Percentiles rank a stretch among this genome's conserved stretches.
These are phyloP conservation scores for Trichoderma arundinaceum DNA, from an alignment of 2,329 filamentous ascomycete genomes.

Conservation along the genomic window DNA sequence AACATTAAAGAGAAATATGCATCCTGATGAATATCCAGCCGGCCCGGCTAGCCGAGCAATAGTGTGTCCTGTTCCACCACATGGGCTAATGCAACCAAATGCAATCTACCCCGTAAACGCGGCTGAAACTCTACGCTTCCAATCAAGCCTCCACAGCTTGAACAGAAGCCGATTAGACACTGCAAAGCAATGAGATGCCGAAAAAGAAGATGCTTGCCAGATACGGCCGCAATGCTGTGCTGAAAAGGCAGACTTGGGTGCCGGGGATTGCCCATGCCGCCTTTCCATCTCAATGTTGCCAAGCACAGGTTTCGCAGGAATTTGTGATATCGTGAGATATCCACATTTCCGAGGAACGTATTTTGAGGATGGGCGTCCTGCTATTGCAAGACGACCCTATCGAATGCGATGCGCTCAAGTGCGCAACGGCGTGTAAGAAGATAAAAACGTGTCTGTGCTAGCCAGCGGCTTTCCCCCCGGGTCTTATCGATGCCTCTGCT, in stretches of 20 bases:
- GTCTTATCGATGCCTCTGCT: conserved; percentile 38
- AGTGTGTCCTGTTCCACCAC: conserved; percentile 25
- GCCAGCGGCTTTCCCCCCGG: background rate
- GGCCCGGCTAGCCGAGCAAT: conserved; percentile 21
- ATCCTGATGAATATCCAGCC: conserved; percentile 20
- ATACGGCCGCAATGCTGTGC: conserved; percentile 1
- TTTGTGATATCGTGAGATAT: conserved; percentile 17
- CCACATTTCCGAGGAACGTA: conserved; percentile 40
- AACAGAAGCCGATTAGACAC: background rate
- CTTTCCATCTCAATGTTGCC: conserved; percentile 6
- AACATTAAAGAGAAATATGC: conserved; percentile 5
- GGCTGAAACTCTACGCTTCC: conserved; percentile 8
- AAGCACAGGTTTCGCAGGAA: conserved; percentile 35
- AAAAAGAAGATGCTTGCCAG: background rate
- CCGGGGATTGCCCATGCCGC: background rate
- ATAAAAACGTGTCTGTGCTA: conserved; percentile 33
- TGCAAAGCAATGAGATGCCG: background rate
- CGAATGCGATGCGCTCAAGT: conserved; percentile 26
- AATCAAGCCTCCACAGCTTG: background rate
- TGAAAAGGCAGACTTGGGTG: background rate
- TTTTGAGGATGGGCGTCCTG: conserved; percentile 38
- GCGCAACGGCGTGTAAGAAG: conserved; percentile 22
- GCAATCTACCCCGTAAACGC: conserved; percentile 23
- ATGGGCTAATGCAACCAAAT: conserved; percentile 22
- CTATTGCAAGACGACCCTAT: conserved; percentile 26